Conservation (phyloP, 768 basidiomycete species). For the Lactifluus subvellereus region DNA sequence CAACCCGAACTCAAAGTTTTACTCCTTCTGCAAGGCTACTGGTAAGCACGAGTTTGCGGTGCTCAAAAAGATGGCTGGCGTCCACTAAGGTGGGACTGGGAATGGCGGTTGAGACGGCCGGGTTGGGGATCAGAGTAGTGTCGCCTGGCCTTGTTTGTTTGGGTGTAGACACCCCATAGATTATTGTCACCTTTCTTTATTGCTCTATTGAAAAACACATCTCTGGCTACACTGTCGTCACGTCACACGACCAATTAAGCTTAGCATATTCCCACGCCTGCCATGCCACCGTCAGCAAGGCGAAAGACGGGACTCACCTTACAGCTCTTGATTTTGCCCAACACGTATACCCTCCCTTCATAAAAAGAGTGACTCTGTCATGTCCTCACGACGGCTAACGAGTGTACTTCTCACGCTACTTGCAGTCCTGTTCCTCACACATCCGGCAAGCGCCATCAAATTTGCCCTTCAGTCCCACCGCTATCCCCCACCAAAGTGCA, state of each 20-base stretch:
- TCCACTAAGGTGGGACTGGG: background rate
- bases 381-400: conserved; percentile 16
- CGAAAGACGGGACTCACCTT: background rate
- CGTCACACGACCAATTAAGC: background rate
- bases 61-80: conserved; percentile 60
- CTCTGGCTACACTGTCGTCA: too few relatives aligned
- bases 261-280: conserved; percentile 1
- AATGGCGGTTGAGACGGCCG: background rate
- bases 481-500: conserved; percentile 76
- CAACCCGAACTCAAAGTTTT: conserved; percentile 54
- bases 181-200: too few relatives aligned
- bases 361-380: conserved; percentile 4
- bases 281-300: too few relatives aligned
- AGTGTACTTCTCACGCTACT: conserved; percentile 17
- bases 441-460: conserved; percentile 62
- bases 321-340: background rate
- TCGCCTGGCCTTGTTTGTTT: too few relatives aligned
- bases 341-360: background rate
- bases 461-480: conserved; percentile 69
- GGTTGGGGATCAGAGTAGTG: background rate
- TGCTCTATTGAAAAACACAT: too few relatives aligned
- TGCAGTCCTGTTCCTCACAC: conserved; percentile 29
- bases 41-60: conserved; percentile 65
- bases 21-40: conserved; percentile 65
- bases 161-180: too few relatives aligned